phyloP scores from a whole-genome alignment of 2,329 filamentous ascomycete species.

The Cryphonectria nitschkei region DNA sequence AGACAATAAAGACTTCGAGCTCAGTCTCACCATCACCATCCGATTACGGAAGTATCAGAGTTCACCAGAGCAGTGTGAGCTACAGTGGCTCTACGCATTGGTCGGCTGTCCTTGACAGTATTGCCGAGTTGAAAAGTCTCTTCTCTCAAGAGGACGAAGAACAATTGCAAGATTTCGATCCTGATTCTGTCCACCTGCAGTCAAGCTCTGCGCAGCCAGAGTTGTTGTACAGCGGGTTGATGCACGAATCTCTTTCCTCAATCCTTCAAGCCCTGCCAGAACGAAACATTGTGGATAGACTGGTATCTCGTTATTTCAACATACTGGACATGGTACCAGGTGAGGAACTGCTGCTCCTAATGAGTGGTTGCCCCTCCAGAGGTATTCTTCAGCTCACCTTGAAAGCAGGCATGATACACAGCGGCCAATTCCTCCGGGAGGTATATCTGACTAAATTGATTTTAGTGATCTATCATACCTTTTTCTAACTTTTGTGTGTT shows the following conservation, averaged over 20 bases:
- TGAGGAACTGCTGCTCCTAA: slow-evolving; percentile 19
- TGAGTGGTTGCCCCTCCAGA: no score
- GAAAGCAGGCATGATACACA: slow-evolving; percentile 35
- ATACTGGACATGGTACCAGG: slow-evolving; percentile 36
- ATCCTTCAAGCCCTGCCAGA: slow-evolving; percentile 41
- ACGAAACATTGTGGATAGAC: slow-evolving; percentile 39
- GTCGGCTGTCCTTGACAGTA: slow-evolving; percentile 45
- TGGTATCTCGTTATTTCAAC: slow-evolving; percentile 44
- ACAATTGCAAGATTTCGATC: slow-evolving; percentile 26
- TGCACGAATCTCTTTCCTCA: slow-evolving; percentile 35
- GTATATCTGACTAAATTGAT: slow-evolving; percentile 23
- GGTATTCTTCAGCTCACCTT: neutral
- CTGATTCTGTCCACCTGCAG: neutral
- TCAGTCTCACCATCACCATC: slow-evolving; percentile 26
- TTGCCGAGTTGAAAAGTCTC: slow-evolving; percentile 44
- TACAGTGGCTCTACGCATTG: slow-evolving; percentile 46
- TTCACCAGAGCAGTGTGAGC: slow-evolving; percentile 31
- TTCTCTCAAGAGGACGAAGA: slow-evolving; percentile 35
- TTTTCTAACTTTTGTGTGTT: neutral
- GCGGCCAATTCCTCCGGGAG: slow-evolving; percentile 38
- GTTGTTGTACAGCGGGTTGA: slow-evolving; percentile 40
- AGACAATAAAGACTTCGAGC: neutral
- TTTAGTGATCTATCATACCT: neutral
- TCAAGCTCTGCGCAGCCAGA: slow-evolving; percentile 29
- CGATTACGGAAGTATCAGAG: slow-evolving; percentile 39